Evolutionary conservation across 805 yeast species (phyloP).

Genomic region (Jamesozyma gamospora): DNA sequence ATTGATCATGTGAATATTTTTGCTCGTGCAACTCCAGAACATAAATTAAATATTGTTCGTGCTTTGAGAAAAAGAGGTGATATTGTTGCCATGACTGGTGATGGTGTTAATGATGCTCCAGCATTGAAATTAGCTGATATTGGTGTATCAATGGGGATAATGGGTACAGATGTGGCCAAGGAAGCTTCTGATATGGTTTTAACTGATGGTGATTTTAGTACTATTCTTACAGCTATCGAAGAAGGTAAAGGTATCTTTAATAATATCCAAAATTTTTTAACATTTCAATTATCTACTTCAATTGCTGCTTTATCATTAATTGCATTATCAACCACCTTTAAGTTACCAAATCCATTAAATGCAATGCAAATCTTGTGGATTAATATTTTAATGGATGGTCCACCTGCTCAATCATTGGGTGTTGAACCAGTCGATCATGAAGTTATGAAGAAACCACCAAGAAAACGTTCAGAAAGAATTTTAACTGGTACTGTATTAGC

Average conservation of each 20-base stretch:
- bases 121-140: slow-evolving; percentile 92
- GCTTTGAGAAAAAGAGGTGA: slow-evolving; percentile 88
- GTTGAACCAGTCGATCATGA: slow-evolving; percentile 95
- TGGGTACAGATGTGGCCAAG: slow-evolving; percentile 97
- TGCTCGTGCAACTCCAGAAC: slow-evolving; percentile 93
- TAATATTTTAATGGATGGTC: slow-evolving; percentile 96
- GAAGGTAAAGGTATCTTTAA: slow-evolving; percentile 97
- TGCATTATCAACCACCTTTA: slow-evolving; percentile 78
- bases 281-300: slow-evolving; percentile 91
- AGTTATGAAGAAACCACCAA: slow-evolving; percentile 91
- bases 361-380: slow-evolving; percentile 99
- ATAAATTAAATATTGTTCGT: slow-evolving; percentile 78
- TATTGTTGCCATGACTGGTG: slow-evolving; percentile 98
- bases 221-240: slow-evolving; percentile 85
- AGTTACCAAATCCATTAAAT: slow-evolving; percentile 85
- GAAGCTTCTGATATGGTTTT: slow-evolving; percentile 97
- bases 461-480: slow-evolving; percentile 77
- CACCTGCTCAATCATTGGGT: slow-evolving; percentile 96
- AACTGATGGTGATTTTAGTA: slow-evolving; percentile 92
- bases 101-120: slow-evolving; percentile 97
- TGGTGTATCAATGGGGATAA: slow-evolving; percentile 86
- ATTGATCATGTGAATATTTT: slow-evolving; percentile 78
- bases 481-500: slow-evolving; percentile 58
- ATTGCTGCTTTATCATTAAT: slow-evolving; percentile 88
- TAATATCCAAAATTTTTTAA: slow-evolving; percentile 87